Base-by-base conservation (phyloP, 176 grass and related monocot genomes). In the maize (Zea mays) region DNA sequence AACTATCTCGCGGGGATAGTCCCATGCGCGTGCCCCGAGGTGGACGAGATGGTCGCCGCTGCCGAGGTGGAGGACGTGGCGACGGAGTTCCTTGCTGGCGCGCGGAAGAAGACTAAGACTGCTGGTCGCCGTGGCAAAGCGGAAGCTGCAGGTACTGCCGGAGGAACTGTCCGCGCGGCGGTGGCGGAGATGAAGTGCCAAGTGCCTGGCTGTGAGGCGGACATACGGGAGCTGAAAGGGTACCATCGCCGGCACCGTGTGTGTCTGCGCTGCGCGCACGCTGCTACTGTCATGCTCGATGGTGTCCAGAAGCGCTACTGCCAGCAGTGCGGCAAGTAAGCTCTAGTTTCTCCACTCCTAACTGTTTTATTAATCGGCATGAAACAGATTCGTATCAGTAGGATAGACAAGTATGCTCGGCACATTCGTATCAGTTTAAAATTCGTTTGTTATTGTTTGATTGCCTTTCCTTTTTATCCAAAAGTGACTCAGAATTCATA, bases 241-340 rank as follows among this genome's bases (percentile, higher is more conserved):
- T 99, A 99, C 65, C 96, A 99, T 73, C 85, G 85, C 62, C 85
- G 96, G 44, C 96, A 99, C 42, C 80, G 96, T 8, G 96, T 99
- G 17, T 99, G 96, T 55, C 74, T 99, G 67, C 80, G 81, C 5
- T 99, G 96, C 34, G 90, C 96, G 5, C 89, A 90, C 42, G 69
- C 90, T n/a, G 56, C 83, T 20, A 54, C 79, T 3, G 96, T 99
- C 51, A 55, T 81, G 77, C 84, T 99, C n/a, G 88, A 90, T 14
- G 85, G 79, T 6, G 68, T 87, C 59, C 87, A 83, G 70, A 99
- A 95, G 73, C 87, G 96, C 1, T 99, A 99, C 46, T 95, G 96
- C 77, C 96, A 99, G 81, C 90, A 99, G 90, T 99, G 96, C 60
- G 96, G 96, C 85, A 99, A 99, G 96, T 99, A 80, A 95, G 96